Conservation (phyloP, 768 basidiomycete genomes). For the Leccinum longicurvipes region DNA sequence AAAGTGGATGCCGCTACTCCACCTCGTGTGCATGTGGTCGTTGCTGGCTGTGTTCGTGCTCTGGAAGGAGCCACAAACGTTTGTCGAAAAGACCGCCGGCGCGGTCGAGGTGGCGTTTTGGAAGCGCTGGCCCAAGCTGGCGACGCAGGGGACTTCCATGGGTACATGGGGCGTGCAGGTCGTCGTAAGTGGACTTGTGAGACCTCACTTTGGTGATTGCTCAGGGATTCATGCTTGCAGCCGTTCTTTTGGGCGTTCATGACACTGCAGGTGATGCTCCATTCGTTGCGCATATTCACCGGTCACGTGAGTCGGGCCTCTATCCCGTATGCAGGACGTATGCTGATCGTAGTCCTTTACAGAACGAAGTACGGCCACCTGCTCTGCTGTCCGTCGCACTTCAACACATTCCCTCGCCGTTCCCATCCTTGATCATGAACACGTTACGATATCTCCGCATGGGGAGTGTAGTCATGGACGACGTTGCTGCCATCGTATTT, state of each 20-base stretch:
- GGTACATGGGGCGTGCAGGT: conserved; percentile 50
- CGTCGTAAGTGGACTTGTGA: conserved; percentile 43
- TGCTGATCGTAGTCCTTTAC: conserved; percentile 3
- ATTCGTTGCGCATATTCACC: conserved; percentile 68
- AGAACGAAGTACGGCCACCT: conserved; percentile 62
- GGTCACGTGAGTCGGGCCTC: conserved; percentile 51
- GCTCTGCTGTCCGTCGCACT: conserved; percentile 56
- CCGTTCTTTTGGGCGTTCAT: conserved; percentile 83
- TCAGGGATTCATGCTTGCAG: conserved; percentile 34
- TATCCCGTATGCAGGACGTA: not conserved
- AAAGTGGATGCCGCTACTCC: conserved; percentile 62
- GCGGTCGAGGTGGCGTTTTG: conserved; percentile 39
- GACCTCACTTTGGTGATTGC: not conserved
- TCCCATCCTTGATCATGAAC: conserved; percentile 61
- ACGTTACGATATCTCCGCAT: conserved; percentile 67
- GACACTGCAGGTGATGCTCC: conserved; percentile 65
- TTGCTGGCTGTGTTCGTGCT: conserved; percentile 68
- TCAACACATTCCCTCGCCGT: conserved; percentile 61
- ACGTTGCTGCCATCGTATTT: conserved; percentile 66
- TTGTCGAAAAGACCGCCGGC: conserved; percentile 36
- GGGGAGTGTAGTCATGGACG: conserved; percentile 64
- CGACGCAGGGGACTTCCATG: conserved; percentile 33
- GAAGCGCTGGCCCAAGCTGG: conserved; percentile 64
- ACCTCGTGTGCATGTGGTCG: conserved; percentile 60
- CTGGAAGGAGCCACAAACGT: conserved; percentile 57